Evolutionary conservation across 2,329 filamentous ascomycete genomes (phyloP), one percentile per base, ranked within the genome.

Genomic region (Claviceps purpurea): DNA sequence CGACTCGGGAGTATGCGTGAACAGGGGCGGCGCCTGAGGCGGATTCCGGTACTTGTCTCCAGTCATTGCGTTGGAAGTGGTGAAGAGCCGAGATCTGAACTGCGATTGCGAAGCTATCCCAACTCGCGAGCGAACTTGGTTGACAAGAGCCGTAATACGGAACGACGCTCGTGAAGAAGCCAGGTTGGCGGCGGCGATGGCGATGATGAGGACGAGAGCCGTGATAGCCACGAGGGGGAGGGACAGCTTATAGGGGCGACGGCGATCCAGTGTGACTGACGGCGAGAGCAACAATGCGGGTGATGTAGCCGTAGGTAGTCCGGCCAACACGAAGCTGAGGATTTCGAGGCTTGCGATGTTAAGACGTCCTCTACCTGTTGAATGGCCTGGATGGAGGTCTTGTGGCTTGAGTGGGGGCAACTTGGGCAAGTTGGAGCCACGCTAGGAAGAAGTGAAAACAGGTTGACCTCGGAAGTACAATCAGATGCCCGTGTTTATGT

Each of bases 11-110:
- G 85, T 89, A 59, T 83, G 84, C 3, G 78, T 87, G 70, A 91
- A 93, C 64, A 82, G 76, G 51, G 87, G 86, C 53, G 87, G 87
- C 42, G 82, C 74, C 73, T 91, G 87, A 2, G 87, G 87, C 56
- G 87, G 87, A 64, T 76, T 84, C 66, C 76, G 77, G 70, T 85
- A 88, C 68, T 81, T 78, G 58, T 76, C 68, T 55, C 79, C 75
- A 58, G 78, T 80, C 83, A 87, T 87, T 63, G 68, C 76, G 65
- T 69, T 75, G 8, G 43, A 34, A 58, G 75, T 82, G 57, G 64
- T 68, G 59, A 69, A 64, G 55, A 65, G 63, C 57, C 63, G 69
- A 58, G 60, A 50, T 18, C 18, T 47, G 61, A 62, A 52, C 54
- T 18, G 50, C 16, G 30, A 18, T 8, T 22, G 18, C 30, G 43